Evolutionary conservation across 441 rosid species (phyloP).

Genomic region (Sinapis alba): DNA sequence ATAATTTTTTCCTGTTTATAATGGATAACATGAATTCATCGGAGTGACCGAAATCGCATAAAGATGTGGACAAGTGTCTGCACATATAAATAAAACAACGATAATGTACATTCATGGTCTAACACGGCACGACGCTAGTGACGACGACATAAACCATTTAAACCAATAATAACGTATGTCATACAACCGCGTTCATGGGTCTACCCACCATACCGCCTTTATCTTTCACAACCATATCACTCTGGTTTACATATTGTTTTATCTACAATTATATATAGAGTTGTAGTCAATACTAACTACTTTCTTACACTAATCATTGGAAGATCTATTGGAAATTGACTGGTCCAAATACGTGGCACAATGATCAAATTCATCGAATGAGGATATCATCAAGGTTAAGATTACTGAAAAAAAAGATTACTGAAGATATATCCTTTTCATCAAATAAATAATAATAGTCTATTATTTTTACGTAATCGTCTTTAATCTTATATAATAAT

Average conservation of each 20-base stretch:
- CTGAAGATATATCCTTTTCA: too few species aligned
- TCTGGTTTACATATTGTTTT: neutral
- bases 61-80: neutral
- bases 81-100: neutral
- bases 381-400: neutral
- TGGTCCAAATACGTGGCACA: neutral
- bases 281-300: too few species aligned
- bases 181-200: neutral
- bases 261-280: neutral
- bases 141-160: neutral
- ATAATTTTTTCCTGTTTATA: neutral
- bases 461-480: too few species aligned
- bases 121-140: constrained; percentile 9
- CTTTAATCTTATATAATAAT: too few species aligned
- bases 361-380: neutral
- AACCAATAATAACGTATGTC: neutral
- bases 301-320: too few species aligned
- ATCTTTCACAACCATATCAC: constrained; percentile 1
- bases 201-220: neutral
- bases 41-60: neutral
- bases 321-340: neutral
- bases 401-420: too few species aligned
- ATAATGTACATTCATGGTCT: neutral
- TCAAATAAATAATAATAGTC: too few species aligned
- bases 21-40: neutral